Evolutionary conservation across 768 basidiomycete species (phyloP), one percentile per base, ranked within the genome.

Genomic region (Boletus rubropictus): DNA sequence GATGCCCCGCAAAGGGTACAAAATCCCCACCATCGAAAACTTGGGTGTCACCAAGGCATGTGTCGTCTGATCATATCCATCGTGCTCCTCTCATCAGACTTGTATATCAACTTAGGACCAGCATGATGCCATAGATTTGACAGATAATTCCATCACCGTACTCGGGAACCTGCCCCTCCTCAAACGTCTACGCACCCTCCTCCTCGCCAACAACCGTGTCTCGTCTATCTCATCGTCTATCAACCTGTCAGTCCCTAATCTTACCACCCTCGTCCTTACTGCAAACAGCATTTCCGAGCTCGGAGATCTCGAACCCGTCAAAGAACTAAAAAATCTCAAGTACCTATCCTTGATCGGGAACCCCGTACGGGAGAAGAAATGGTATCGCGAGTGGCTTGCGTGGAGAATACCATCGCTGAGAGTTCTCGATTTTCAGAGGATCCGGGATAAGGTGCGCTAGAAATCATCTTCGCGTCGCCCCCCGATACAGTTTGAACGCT

Each of bases 1-100:
- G 41, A 66, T 44, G 34, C 28, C 29, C 42, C 43, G 55, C 59
- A 56, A 67, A 93, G 90, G 91, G 48, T 86, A 87, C 72, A 92
- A 90, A 79, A 93, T 94, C 56, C 91, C 92, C 44, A 81, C 87
- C 46, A 95, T 95, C 64, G 92, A 95, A 84, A 95, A 95, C 77
- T 77, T 95, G 56, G 92, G 91, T 75, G 87, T 93, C 53, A 90
- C 91, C 66, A 84, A 76, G 76, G 89, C 83, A 66, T 56, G 80
- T 67, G 33, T 54, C 53, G 47, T 57, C 52, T 39, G 49, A 49
- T 60, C 59, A 44, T 18, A 34, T 29, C 41, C 34, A 49, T 51
- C 50, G 32, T 33, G 42, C 11, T 39, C 27, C 47, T 41, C 59
- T 60, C 37, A 61, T 52, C 35, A 35, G 48, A 53, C 42, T 28